These are phyloP conservation scores for Cytospora chrysosperma DNA, from an alignment of 2,329 filamentous ascomycete species.

Conservation along the genomic window DNA sequence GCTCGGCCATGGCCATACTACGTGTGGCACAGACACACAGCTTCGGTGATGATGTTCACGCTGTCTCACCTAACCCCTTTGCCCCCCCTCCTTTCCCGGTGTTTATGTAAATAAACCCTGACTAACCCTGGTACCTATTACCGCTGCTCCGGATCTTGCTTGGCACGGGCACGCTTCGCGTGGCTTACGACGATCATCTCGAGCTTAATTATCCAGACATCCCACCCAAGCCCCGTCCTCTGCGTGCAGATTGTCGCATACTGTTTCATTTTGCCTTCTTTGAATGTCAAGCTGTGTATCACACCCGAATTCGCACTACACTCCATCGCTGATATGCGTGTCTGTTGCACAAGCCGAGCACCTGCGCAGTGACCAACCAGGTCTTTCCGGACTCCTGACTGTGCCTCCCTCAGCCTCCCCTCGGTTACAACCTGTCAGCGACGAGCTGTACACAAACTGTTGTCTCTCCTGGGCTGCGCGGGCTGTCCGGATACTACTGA, in stretches of 20 bases:
- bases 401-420: neutral
- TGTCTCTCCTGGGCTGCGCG: neutral
- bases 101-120: neutral
- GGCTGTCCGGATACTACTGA: too few species aligned
- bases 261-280: neutral
- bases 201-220: neutral
- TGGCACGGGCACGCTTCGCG: neutral
- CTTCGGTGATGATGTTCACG: too few species aligned
- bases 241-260: neutral
- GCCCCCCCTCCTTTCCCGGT: too few species aligned
- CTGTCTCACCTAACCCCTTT: too few species aligned
- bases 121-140: neutral
- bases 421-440: neutral
- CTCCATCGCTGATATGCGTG: conserved; percentile 4
- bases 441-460: neutral
- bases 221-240: neutral
- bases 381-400: neutral
- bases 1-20: too few species aligned
- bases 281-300: neutral
- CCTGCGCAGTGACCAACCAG: neutral
- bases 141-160: neutral
- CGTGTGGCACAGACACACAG: too few species aligned
- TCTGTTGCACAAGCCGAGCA: conserved; percentile 3
- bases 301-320: neutral
- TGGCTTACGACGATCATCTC: conserved; percentile 15